Evolutionary conservation across 306 rosid genomes (phyloP).

Genomic region (Parietaria judaica): DNA sequence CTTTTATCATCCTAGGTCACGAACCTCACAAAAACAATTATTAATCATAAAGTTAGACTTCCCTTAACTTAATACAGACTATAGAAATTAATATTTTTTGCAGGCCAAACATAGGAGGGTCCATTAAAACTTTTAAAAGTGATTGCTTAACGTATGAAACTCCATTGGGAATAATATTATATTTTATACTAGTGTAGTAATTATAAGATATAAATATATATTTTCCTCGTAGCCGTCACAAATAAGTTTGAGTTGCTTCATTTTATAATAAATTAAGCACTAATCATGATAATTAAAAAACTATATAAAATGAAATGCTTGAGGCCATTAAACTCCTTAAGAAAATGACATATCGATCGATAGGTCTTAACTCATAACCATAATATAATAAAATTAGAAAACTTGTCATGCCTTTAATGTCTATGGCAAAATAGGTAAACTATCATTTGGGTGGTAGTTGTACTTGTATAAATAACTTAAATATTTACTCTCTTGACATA

Average conservation of each 20-base stretch:
- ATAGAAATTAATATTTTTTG: background rate
- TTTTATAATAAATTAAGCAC: slow-evolving; percentile 9
- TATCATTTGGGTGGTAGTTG: slow-evolving; percentile 2
- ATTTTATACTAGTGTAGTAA: background rate
- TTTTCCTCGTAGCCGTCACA: slow-evolving; percentile 1
- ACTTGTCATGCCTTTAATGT: slow-evolving; percentile 2
- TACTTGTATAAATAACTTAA: background rate
- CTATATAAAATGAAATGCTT: background rate
- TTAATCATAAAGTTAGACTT: slow-evolving; percentile 2
- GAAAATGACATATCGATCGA: background rate
- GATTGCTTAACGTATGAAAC: slow-evolving; percentile 29
- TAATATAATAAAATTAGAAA: background rate
- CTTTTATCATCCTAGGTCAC: slow-evolving; percentile 23
- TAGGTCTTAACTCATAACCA: background rate
- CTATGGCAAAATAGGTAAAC: slow-evolving; percentile 2
- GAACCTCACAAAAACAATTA: slow-evolving; percentile 9
- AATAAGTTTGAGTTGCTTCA: slow-evolving; percentile 15
- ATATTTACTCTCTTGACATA: background rate
- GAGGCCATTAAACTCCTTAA: background rate
- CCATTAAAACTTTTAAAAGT: slow-evolving; percentile 26
- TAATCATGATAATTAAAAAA: background rate
- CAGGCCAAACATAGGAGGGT: slow-evolving; percentile 26
- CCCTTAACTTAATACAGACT: background rate
- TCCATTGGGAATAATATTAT: background rate
- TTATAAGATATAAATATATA: background rate